A percentile compares a stretch with the other conserved stretches of the same genome.
Conservation (phyloP, 176 grass and related monocot species). For the Hsuehochloa calcarea region DNA sequence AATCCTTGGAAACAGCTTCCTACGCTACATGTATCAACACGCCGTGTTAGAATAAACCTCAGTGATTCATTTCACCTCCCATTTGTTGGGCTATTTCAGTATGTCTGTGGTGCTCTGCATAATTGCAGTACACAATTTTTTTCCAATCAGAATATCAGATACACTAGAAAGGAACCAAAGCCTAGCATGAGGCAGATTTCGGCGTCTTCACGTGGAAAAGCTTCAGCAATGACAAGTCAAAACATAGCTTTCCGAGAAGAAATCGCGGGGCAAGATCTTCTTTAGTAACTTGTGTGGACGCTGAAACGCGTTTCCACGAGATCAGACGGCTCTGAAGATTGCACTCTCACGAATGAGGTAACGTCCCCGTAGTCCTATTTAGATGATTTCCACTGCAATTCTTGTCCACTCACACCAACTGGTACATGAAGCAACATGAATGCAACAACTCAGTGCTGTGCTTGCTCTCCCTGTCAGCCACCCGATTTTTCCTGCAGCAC, state of each 20-base stretch:
- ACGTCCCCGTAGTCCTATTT: background rate
- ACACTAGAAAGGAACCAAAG: background rate
- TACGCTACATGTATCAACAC: constrained; percentile 48
- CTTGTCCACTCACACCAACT: background rate
- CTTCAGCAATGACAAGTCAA: background rate
- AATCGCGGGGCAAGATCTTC: background rate
- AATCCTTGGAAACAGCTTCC: constrained; percentile 37
- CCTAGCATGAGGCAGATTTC: background rate
- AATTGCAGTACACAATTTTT: background rate
- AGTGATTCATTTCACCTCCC: background rate
- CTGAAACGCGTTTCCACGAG: background rate
- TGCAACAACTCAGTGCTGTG: too few species aligned
- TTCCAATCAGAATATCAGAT: too few species aligned
- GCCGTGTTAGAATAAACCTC: constrained; percentile 24
- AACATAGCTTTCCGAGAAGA: background rate
- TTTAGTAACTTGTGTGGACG: too few species aligned
- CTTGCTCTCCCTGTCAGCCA: background rate
- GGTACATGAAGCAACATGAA: background rate
- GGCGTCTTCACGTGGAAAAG: background rate
- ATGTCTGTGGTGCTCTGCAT: background rate
- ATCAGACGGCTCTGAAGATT: background rate
- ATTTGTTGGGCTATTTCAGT: background rate
- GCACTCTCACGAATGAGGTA: background rate
- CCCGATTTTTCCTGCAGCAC: background rate
- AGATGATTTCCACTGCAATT: background rate